Evolutionary conservation across 169 alveolate genomes (phyloP).

Genomic region (Cryptosporidium parvum): DNA sequence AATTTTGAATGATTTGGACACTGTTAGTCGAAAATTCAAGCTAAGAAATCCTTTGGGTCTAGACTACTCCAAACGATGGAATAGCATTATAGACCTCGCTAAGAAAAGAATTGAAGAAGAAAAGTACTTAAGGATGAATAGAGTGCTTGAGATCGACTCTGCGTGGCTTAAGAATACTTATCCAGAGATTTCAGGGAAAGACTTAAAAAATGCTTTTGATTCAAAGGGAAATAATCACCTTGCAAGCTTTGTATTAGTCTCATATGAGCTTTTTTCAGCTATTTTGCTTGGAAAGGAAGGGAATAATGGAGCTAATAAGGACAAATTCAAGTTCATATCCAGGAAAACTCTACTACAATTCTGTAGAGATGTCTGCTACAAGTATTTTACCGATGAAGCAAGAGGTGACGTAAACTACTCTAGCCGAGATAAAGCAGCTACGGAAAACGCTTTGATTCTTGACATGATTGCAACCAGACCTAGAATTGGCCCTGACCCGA

Average conservation of each 20-base stretch:
- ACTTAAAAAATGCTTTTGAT: slow-evolving; percentile 59
- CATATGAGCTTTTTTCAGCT: slow-evolving; percentile 66
- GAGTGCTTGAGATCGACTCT: slow-evolving; percentile 56
- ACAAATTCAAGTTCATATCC: slow-evolving; percentile 41
- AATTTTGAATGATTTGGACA: slow-evolving; percentile 38
- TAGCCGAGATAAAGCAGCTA: slow-evolving; percentile 42
- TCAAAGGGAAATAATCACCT: slow-evolving; percentile 65
- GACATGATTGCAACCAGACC: slow-evolving; percentile 66
- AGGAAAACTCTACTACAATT: slow-evolving; percentile 37
- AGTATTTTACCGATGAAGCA: slow-evolving; percentile 74
- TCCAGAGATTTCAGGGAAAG: slow-evolving; percentile 51
- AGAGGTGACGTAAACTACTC: slow-evolving; percentile 62
- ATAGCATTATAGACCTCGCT: slow-evolving; percentile 53
- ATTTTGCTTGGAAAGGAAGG: slow-evolving; percentile 72
- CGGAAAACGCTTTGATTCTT: slow-evolving; percentile 30
- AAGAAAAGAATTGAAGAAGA: slow-evolving; percentile 57
- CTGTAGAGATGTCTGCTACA: slow-evolving; percentile 72
- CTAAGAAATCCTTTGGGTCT: slow-evolving; percentile 63
- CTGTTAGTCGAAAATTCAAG: slow-evolving; percentile 28
- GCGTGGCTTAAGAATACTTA: slow-evolving; percentile 32
- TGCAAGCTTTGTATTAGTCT: slow-evolving; percentile 54
- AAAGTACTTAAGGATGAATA: slow-evolving; percentile 46
- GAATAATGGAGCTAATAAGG: slow-evolving; percentile 1
- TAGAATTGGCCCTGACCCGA: slow-evolving; percentile 67
- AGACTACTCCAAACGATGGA: slow-evolving; percentile 57